Base-by-base conservation (phyloP, 495 filamentous ascomycete genomes). In the Aspergillus nanangensis region DNA sequence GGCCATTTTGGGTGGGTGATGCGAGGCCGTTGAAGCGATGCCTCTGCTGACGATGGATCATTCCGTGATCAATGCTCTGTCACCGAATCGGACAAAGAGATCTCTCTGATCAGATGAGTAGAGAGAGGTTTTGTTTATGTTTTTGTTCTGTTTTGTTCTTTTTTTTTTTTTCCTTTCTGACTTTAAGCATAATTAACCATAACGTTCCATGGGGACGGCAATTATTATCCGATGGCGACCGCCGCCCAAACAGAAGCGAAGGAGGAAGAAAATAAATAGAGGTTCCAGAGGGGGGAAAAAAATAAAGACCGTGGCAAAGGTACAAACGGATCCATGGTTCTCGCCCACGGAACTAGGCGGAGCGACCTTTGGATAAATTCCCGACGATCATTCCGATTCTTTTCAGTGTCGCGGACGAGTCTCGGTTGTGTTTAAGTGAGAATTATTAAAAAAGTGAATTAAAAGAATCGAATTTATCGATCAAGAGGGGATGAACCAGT, bases 1-100 rank as follows among this genome's bases (percentile, higher is more conserved):
- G n/a, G n/a, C n/a, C 24, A n/a, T 15, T 17, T n/a, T 23, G 25
- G 39, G 32, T 19, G 21, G 37, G 29, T 31, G 45, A 34, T 33
- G 45, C 18, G 19, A 47, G 17, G 24, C 45, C 37, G 36, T 47
- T 47, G 29, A 9, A 47, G 17, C 25, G 45, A 39, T 35, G 44
- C 22, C 20, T 21, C 21, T 17, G 33, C 22, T n/a, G 18, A 18
- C 39, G 36, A 38, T 38, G 36, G 36, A 38, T 22, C 36, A 38
- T 23, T 38, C 21, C n/a, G 17, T 24, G 15, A 21, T 29, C 25
- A 5, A 5, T 7, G 25, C 25, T 29, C 5, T 5, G 25, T 29
- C 7, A 11, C 11, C 25, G 25, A 29, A 29, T 29, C 25, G 25
- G 25, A 29, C 25, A 11, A 11, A 29, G 25, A 11, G 25, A 29